Conservation (phyloP, 345 rosid genomes). For the Chamaenerion angustifolium region DNA sequence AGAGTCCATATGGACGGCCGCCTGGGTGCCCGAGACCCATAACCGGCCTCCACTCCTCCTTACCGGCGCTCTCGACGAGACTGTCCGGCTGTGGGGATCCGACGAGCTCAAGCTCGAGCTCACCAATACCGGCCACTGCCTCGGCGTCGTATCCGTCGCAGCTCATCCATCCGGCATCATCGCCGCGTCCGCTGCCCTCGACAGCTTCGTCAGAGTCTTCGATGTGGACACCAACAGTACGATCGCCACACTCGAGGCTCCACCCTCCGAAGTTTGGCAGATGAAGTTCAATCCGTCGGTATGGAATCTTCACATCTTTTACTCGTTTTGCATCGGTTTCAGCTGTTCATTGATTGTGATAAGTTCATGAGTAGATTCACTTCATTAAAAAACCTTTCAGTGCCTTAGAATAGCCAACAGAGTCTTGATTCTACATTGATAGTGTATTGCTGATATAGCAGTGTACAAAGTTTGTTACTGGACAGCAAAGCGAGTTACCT, state of each 20-base stretch:
- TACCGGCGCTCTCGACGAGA: constrained; percentile 91
- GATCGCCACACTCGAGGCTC: constrained; percentile 84
- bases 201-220: constrained; percentile 87
- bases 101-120: constrained; percentile 69
- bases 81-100: constrained; percentile 70
- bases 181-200: constrained; percentile 90
- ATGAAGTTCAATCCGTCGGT: constrained; percentile 95
- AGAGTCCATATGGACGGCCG: constrained; percentile 86
- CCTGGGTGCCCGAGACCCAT: constrained; percentile 76
- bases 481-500: too few species aligned
- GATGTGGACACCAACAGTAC: constrained; percentile 88
- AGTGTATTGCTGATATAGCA: too few species aligned
- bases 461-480: too few species aligned
- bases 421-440: too few species aligned
- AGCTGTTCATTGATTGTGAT: too few species aligned
- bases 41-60: constrained; percentile 55
- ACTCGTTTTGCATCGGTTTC: neutral
- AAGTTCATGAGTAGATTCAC: too few species aligned
- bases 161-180: constrained; percentile 93
- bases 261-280: constrained; percentile 97
- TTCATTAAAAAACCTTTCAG: too few species aligned
- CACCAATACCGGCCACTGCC: constrained; percentile 81
- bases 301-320: neutral
- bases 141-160: constrained; percentile 88
- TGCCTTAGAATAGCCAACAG: too few species aligned